Conservation (phyloP, 1,284 basidiomycete species). For the Leccinum subrobustum region DNA sequence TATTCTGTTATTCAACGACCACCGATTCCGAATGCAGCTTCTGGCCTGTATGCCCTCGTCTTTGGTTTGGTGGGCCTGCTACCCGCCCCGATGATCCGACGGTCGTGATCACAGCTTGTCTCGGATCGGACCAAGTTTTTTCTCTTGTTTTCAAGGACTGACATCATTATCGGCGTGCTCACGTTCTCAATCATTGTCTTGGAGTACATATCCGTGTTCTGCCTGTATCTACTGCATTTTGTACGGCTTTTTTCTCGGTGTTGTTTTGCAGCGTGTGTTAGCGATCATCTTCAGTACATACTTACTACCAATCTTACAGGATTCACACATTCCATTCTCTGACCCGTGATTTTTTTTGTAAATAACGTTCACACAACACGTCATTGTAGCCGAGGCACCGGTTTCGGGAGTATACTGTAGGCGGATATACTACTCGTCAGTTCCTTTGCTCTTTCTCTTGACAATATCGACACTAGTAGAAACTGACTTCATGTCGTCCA, state of each 20-base stretch:
- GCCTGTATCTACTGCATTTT: conserved; percentile 20
- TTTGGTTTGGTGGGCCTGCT: conserved; percentile 72
- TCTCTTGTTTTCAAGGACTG: background rate
- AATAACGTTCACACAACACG: background rate
- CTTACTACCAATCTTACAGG: background rate
- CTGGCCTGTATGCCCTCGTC: conserved; percentile 62
- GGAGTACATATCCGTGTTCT: conserved; percentile 14
- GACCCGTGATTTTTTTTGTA: background rate
- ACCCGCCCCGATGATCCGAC: conserved; percentile 54
- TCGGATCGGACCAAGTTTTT: background rate
- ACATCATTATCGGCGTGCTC: background rate
- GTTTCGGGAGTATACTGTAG: background rate
- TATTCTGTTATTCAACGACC: background rate
- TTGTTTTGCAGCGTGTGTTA: conserved; percentile 3
- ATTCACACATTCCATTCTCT: background rate
- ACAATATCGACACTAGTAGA: background rate
- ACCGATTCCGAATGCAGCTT: conserved; percentile 40
- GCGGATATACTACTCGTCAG: background rate
- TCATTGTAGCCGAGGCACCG: background rate
- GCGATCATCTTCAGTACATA: background rate
- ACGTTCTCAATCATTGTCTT: background rate
- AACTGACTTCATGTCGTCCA: conserved; percentile 23
- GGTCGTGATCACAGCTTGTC: conserved; percentile 22
- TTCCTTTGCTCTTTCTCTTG: background rate
- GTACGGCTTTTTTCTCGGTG: conserved; percentile 6